A percentile compares a stretch with the other conserved stretches of the same genome.
phyloP scores from a whole-genome alignment of 2,329 filamentous ascomycete species.

The Trichoderma sp. region DNA sequence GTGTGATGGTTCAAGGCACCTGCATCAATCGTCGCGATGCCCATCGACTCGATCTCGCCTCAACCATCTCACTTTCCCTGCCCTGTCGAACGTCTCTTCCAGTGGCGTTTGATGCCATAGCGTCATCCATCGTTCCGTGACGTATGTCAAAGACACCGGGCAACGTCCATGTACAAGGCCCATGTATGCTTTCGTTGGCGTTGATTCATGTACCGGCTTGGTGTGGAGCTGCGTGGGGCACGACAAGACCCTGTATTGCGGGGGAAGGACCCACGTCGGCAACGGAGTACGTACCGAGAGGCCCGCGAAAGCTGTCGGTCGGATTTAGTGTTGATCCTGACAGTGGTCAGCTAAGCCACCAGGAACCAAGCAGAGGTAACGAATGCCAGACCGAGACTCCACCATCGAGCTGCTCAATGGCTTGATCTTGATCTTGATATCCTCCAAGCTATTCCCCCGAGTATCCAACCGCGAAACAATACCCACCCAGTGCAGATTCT shows the following conservation, averaged over 20 bases:
- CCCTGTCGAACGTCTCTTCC: neutral
- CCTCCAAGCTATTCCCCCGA: neutral
- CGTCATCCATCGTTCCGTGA: slow-evolving; percentile 10
- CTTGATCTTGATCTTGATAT: neutral
- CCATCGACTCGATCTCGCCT: neutral
- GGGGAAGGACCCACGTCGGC: slow-evolving; percentile 3
- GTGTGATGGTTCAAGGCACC: neutral
- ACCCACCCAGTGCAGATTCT: neutral
- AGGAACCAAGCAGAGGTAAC: neutral
- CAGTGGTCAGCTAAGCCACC: slow-evolving; percentile 1
- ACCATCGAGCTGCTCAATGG: slow-evolving; percentile 6
- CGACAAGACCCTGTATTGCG: slow-evolving; percentile 23
- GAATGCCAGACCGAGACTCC: neutral
- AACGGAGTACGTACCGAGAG: slow-evolving; percentile 18
- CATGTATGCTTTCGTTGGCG: neutral
- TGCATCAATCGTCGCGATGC: neutral
- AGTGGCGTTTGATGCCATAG: neutral
- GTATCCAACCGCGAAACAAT: neutral
- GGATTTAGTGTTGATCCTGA: slow-evolving; percentile 24
- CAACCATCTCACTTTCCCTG: neutral
- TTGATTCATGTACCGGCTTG: neutral
- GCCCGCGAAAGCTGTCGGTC: neutral
- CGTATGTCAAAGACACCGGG: neutral
- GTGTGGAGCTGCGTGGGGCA: slow-evolving; percentile 12
- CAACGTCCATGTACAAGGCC: neutral